Percentiles rank a stretch among this genome's conserved stretches.
Evolutionary conservation across 2,329 filamentous ascomycete species (phyloP).

Genomic region (Sarocladiaceae sp.): DNA sequence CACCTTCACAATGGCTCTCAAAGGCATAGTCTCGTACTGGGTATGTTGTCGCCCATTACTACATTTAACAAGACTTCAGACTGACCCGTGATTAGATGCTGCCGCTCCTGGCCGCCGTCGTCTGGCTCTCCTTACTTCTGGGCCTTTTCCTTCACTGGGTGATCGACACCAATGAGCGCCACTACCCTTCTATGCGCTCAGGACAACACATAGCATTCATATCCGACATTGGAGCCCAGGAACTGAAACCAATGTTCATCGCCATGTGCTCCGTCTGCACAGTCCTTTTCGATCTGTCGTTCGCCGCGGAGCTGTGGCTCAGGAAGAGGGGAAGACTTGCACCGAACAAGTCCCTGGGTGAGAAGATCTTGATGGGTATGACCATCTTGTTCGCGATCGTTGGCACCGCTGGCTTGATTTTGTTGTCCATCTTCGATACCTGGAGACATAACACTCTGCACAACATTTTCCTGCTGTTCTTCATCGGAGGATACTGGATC

Average conservation of each 20-base stretch:
- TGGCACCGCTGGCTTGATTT: slow-evolving; percentile 76
- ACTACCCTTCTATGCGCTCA: slow-evolving; percentile 57
- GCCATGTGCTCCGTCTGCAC: slow-evolving; percentile 67
- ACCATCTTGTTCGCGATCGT: slow-evolving; percentile 65
- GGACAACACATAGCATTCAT: slow-evolving; percentile 66
- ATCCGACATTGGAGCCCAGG: slow-evolving; percentile 57
- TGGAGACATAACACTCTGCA: slow-evolving; percentile 63
- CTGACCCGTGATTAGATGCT: slow-evolving; percentile 26
- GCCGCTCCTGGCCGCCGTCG: slow-evolving; percentile 62
- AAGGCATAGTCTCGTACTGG: slow-evolving; percentile 34
- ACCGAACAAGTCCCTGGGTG: slow-evolving; percentile 59
- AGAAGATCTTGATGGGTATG: slow-evolving; percentile 59
- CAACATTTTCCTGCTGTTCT: slow-evolving; percentile 72
- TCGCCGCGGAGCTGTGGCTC: slow-evolving; percentile 78
- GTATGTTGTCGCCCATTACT: slow-evolving; percentile 21
- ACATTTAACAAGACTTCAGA: neutral
- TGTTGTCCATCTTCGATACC: slow-evolving; percentile 84
- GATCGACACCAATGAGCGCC: slow-evolving; percentile 45
- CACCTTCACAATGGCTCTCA: slow-evolving; percentile 23
- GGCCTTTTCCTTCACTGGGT: slow-evolving; percentile 69
- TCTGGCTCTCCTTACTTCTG: slow-evolving; percentile 65
- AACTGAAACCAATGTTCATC: slow-evolving; percentile 75
- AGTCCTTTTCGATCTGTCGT: slow-evolving; percentile 75
- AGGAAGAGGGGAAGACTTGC: slow-evolving; percentile 76
- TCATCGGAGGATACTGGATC: slow-evolving; percentile 81